A percentile compares a stretch with the other conserved stretches of the same genome.
Evolutionary conservation across 805 yeast genomes (phyloP).

Genomic region (Barnettozyma siamensis): DNA sequence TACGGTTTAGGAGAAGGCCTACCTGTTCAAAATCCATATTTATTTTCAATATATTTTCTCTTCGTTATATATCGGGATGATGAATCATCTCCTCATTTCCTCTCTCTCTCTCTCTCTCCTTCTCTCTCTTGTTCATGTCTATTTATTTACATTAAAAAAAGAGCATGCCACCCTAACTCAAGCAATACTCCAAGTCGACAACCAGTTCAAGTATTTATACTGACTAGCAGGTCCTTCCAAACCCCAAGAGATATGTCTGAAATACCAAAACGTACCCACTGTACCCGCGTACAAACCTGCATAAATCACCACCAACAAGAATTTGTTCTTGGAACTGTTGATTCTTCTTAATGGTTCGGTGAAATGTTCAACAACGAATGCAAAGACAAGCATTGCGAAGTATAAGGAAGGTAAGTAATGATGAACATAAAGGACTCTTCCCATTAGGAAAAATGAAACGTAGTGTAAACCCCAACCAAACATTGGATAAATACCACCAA

Average conservation of each 20-base stretch:
- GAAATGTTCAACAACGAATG: conserved; percentile 45
- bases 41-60: too few relatives aligned
- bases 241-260: conserved; percentile 61
- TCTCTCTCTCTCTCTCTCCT: not conserved
- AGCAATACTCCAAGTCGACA: conserved; percentile 40
- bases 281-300: conserved; percentile 36
- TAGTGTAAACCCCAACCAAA: conserved; percentile 78
- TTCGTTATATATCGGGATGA: too few relatives aligned
- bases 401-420: conserved; percentile 82
- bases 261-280: conserved; percentile 51
- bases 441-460: conserved; percentile 73
- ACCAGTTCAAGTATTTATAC: conserved; percentile 43
- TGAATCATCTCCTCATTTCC: too few relatives aligned
- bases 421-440: conserved; percentile 81
- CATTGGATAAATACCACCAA: conserved; percentile 76
- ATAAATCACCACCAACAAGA: conserved; percentile 32
- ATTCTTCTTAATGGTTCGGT: conserved; percentile 21
- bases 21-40: too few relatives aligned
- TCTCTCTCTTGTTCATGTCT: not conserved
- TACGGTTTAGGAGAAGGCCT: too few relatives aligned
- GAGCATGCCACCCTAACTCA: not conserved
- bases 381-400: conserved; percentile 58
- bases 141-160: not conserved
- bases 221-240: conserved; percentile 44
- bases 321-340: conserved; percentile 21